phyloP scores from a whole-genome alignment of 2,329 filamentous ascomycete genomes.

The Hypomyces rosellus region DNA sequence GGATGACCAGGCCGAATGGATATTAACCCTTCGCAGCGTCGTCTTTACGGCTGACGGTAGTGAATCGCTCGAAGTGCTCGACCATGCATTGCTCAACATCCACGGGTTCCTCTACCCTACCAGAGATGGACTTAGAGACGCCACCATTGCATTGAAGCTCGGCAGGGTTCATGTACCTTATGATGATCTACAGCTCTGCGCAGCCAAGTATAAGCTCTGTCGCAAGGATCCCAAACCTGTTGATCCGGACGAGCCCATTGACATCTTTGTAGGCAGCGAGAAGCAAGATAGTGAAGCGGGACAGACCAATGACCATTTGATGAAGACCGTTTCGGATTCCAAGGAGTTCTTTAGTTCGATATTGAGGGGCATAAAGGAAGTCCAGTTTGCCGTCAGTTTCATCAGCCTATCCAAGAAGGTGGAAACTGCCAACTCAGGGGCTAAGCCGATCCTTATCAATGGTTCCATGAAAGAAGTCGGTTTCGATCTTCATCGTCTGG shows the following conservation, averaged over 20 bases:
- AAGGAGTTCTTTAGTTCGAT: slow-evolving; percentile 89
- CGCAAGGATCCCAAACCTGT: slow-evolving; percentile 30
- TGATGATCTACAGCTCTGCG: slow-evolving; percentile 69
- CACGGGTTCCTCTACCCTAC: slow-evolving; percentile 86
- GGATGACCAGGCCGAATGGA: slow-evolving; percentile 82
- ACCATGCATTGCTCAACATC: slow-evolving; percentile 81
- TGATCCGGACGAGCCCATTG: slow-evolving; percentile 39
- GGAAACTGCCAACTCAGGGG: slow-evolving; percentile 57
- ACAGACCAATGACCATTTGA: slow-evolving; percentile 60
- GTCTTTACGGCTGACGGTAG: slow-evolving; percentile 80
- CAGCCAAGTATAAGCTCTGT: slow-evolving; percentile 47
- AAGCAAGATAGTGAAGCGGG: slow-evolving; percentile 53
- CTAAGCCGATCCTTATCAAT: slow-evolving; percentile 72
- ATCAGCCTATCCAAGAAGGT: slow-evolving; percentile 80
- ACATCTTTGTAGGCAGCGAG: slow-evolving; percentile 69
- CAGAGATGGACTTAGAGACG: slow-evolving; percentile 80
- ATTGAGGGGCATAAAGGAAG: slow-evolving; percentile 86
- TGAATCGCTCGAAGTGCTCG: slow-evolving; percentile 81
- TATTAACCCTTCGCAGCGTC: slow-evolving; percentile 76
- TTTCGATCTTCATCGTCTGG: slow-evolving; percentile 83
- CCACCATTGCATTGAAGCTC: slow-evolving; percentile 82
- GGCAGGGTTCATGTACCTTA: slow-evolving; percentile 85
- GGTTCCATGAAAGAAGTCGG: slow-evolving; percentile 95
- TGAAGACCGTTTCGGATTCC: slow-evolving; percentile 82
- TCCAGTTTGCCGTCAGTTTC: slow-evolving; percentile 91